Evolutionary conservation across 768 basidiomycete species (phyloP).

Genomic region (Harrya chromipes): DNA sequence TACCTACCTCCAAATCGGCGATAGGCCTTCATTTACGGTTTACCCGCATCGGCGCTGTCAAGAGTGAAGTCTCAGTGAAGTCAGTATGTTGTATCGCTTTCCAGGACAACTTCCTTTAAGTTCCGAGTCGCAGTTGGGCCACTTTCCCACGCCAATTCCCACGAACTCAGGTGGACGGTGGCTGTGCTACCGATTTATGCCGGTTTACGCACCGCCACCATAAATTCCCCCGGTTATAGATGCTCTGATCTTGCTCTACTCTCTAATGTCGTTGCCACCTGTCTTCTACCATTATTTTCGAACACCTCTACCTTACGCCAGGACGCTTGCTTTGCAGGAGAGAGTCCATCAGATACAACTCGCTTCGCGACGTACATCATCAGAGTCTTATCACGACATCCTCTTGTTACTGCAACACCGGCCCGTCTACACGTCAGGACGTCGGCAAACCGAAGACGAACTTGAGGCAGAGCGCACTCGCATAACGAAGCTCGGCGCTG

Average conservation of each 20-base stretch:
- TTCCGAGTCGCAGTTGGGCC: too few species aligned
- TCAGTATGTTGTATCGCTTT: too few species aligned
- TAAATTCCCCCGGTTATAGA: too few species aligned
- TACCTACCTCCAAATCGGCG: too few species aligned
- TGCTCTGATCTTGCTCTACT: too few species aligned
- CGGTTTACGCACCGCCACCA: too few species aligned
- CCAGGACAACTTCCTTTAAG: too few species aligned
- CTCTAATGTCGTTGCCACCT: conserved; percentile 45
- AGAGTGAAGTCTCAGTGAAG: too few species aligned
- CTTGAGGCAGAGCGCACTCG: conserved; percentile 58
- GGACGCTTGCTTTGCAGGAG: conserved; percentile 69
- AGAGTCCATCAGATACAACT: conserved; percentile 66
- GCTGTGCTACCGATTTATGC: too few species aligned
- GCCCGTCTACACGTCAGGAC: conserved; percentile 94
- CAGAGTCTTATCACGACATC: conserved; percentile 45
- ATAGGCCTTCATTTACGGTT: too few species aligned
- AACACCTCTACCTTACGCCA: conserved; percentile 73
- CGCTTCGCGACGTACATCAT: conserved; percentile 44
- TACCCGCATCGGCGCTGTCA: too few species aligned
- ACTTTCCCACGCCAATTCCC: neutral
- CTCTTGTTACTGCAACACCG: conserved; percentile 84
- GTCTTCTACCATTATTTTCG: conserved; percentile 76
- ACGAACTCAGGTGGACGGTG: too few species aligned
- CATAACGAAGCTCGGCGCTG: conserved; percentile 77
- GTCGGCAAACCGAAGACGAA: conserved; percentile 68